Conservation (phyloP, 768 basidiomycete species). For the Tulasnella sp. region DNA sequence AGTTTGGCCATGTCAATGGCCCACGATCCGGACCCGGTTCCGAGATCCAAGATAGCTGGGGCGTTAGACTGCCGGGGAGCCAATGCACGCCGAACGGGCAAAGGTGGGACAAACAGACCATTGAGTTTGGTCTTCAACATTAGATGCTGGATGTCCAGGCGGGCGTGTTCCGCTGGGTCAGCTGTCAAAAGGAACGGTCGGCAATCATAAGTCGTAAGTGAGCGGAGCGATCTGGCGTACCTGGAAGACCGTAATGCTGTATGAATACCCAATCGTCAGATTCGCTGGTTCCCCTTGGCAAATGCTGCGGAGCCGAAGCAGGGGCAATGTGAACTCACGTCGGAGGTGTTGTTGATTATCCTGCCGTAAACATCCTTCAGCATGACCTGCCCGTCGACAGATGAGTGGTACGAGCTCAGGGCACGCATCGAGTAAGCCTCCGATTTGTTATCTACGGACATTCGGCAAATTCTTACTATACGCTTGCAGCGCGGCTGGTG, state of each 20-base stretch:
- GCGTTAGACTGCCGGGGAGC: background rate
- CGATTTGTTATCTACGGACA: background rate
- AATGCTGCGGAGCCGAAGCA: background rate
- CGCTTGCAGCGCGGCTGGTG: background rate
- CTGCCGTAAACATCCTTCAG: conserved; percentile 26
- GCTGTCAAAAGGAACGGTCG: background rate
- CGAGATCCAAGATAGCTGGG: conserved; percentile 17
- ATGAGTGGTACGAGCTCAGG: conserved; percentile 23
- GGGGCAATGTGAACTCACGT: background rate
- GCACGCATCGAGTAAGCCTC: background rate
- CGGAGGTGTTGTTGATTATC: conserved; percentile 22
- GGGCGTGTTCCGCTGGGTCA: conserved; percentile 13
- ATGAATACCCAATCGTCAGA: background rate
- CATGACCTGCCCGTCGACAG: conserved; percentile 4
- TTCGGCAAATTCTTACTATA: background rate
- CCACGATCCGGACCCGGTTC: conserved; percentile 22
- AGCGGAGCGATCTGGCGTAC: background rate
- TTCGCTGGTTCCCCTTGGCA: background rate
- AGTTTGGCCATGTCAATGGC: conserved; percentile 18
- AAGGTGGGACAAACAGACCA: conserved; percentile 13
- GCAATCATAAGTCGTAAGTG: background rate
- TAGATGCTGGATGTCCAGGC: conserved; percentile 20
- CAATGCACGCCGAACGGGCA: conserved; percentile 20
- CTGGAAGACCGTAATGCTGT: background rate
- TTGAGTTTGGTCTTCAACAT: conserved; percentile 6